phyloP scores from a whole-genome alignment of 768 basidiomycete genomes.

The Mycena pura region DNA sequence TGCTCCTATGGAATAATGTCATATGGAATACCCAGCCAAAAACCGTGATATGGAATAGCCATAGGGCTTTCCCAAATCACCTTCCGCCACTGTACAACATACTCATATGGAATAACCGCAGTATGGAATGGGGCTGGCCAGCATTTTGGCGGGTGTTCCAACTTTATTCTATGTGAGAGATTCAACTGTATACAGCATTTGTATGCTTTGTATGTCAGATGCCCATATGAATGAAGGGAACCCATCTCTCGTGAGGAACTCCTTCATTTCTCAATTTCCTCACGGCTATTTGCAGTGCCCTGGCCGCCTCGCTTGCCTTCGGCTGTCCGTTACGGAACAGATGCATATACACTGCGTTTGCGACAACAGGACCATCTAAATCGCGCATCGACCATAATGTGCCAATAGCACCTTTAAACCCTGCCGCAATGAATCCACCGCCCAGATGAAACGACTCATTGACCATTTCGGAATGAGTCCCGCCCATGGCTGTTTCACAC shows the following conservation, averaged over 20 bases:
- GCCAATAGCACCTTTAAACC: constrained; percentile 38
- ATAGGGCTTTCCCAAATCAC: too few relatives aligned
- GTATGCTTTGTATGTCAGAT: neutral
- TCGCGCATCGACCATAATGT: constrained; percentile 50
- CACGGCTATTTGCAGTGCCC: constrained; percentile 28
- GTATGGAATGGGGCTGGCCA: too few relatives aligned
- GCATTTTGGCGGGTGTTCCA: too few relatives aligned
- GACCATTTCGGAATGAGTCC: constrained; percentile 27
- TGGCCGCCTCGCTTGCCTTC: constrained; percentile 18
- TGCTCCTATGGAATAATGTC: too few relatives aligned
- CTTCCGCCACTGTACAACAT: too few relatives aligned
- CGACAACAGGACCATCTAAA: constrained; percentile 36
- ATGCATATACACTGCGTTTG: constrained; percentile 35
- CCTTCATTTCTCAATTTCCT: constrained; percentile 10
- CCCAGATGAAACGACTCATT: constrained; percentile 48
- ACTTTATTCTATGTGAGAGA: too few relatives aligned
- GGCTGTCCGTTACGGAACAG: constrained; percentile 15
- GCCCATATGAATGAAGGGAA: constrained; percentile 29
- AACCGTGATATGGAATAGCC: too few relatives aligned
- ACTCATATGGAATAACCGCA: too few relatives aligned
- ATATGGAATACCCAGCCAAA: too few relatives aligned
- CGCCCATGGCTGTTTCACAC: constrained; percentile 46
- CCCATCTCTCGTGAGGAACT: constrained; percentile 21
- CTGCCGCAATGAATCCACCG: constrained; percentile 43
- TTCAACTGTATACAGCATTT: too few relatives aligned